Evolutionary conservation across 305 asterid species (phyloP).

Genomic region (Fraxinus sp.): DNA sequence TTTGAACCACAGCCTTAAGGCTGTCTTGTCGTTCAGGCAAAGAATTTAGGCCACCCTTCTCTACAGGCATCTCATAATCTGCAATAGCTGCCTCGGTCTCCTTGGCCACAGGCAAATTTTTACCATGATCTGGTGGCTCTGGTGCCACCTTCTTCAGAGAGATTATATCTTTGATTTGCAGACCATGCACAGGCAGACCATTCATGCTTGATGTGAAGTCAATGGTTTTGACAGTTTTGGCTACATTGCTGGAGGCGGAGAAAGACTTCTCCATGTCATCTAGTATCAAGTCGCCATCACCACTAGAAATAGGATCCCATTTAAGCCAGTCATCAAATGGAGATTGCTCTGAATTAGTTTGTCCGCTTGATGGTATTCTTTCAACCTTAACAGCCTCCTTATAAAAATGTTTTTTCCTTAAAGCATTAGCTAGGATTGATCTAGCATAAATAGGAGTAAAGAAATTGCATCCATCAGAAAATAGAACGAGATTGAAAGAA

Average conservation of each 20-base stretch:
- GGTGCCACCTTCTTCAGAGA: slow-evolving; percentile 19
- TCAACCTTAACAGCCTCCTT: slow-evolving; percentile 83
- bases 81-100: slow-evolving; percentile 37
- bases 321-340: slow-evolving; percentile 67
- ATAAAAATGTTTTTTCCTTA: slow-evolving; percentile 62
- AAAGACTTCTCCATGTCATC: slow-evolving; percentile 82
- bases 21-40: slow-evolving; percentile 18
- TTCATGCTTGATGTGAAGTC: slow-evolving; percentile 58
- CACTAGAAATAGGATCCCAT: slow-evolving; percentile 95
- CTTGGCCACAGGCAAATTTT: slow-evolving; percentile 24
- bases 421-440: slow-evolving; percentile 64
- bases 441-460: slow-evolving; percentile 40
- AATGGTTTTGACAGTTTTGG: slow-evolving; percentile 44
- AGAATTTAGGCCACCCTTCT: slow-evolving; percentile 19
- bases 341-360: slow-evolving; percentile 33
- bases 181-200: slow-evolving; percentile 71
- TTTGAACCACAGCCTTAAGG: slow-evolving; percentile 18
- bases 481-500: background rate
- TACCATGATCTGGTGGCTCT: slow-evolving; percentile 29
- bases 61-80: slow-evolving; percentile 35
- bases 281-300: slow-evolving; percentile 78
- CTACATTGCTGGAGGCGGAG: slow-evolving; percentile 37
- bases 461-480: slow-evolving; percentile 8
- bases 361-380: slow-evolving; percentile 46
- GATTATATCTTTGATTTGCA: slow-evolving; percentile 60